These are phyloP conservation scores for Eragrostis nindensis DNA, from an alignment of 176 grass and related monocot species.

Conservation along the genomic window DNA sequence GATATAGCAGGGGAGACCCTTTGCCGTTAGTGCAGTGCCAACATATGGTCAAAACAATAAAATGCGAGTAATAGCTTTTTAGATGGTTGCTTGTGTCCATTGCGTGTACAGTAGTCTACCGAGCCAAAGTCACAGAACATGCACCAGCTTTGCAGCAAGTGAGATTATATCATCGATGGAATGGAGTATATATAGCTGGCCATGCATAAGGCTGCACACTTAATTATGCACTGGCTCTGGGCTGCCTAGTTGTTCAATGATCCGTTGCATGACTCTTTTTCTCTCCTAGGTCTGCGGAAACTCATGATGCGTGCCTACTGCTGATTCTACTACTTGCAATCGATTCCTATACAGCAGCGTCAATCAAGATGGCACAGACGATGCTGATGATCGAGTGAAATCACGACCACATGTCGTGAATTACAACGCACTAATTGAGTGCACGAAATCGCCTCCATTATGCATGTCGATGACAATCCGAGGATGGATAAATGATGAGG, in stretches of 20 bases:
- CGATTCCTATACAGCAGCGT: background rate
- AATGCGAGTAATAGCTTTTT: too few relatives aligned
- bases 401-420: background rate
- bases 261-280: conserved; percentile 8
- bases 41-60: too few relatives aligned
- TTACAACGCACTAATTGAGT: conserved; percentile 17
- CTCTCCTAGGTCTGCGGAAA: conserved; percentile 43
- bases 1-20: too few relatives aligned
- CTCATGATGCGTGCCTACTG: conserved; percentile 5
- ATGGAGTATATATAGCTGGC: background rate
- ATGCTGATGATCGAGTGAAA: background rate
- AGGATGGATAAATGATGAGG: too few relatives aligned
- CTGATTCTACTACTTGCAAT: background rate
- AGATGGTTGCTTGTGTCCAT: too few relatives aligned
- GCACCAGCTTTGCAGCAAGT: background rate
- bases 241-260: background rate
- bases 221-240: conserved; percentile 4
- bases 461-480: too few relatives aligned
- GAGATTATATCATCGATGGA: background rate
- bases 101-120: background rate
- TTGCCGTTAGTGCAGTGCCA: too few relatives aligned
- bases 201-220: conserved; percentile 39
- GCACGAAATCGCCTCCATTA: too few relatives aligned
- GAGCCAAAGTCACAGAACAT: background rate
- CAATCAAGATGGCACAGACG: too few relatives aligned